phyloP scores from a whole-genome alignment of 305 asterid genomes.

The Fraxinus angustifolia region DNA sequence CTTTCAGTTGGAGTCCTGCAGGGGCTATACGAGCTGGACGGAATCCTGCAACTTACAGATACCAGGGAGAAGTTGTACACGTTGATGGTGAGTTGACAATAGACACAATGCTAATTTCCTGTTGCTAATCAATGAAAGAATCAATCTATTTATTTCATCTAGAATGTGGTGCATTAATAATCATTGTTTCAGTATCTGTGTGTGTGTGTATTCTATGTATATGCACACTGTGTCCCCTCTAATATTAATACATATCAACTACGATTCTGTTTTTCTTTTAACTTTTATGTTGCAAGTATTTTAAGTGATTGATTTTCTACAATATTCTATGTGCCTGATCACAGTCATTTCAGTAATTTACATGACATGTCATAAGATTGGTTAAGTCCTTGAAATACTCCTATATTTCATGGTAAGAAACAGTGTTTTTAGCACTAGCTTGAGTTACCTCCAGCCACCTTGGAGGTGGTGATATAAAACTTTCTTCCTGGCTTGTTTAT shows the following conservation, averaged over 20 bases:
- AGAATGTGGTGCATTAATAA: background rate
- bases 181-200: background rate
- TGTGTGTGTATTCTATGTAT: background rate
- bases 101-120: conserved; percentile 6
- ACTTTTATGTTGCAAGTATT: background rate
- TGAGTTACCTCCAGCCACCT: background rate
- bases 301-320: background rate
- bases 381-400: background rate
- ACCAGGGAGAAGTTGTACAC: conserved; percentile 57
- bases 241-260: background rate
- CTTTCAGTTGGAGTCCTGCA: conserved; percentile 89
- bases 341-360: background rate
- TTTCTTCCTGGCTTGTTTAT: background rate
- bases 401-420: background rate
- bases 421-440: conserved; percentile 2
- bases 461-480: background rate
- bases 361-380: background rate
- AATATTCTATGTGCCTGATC: background rate
- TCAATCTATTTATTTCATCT: background rate
- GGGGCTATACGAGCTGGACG: conserved; percentile 88
- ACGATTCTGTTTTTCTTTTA: background rate
- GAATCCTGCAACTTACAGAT: conserved; percentile 74
- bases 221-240: background rate
- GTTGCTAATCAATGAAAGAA: conserved; percentile 4
- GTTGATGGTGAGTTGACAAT: conserved; percentile 59